Evolutionary conservation across 495 filamentous ascomycete species (phyloP), one percentile per base, ranked within the genome.

Genomic region (Penicillium goetzii): DNA sequence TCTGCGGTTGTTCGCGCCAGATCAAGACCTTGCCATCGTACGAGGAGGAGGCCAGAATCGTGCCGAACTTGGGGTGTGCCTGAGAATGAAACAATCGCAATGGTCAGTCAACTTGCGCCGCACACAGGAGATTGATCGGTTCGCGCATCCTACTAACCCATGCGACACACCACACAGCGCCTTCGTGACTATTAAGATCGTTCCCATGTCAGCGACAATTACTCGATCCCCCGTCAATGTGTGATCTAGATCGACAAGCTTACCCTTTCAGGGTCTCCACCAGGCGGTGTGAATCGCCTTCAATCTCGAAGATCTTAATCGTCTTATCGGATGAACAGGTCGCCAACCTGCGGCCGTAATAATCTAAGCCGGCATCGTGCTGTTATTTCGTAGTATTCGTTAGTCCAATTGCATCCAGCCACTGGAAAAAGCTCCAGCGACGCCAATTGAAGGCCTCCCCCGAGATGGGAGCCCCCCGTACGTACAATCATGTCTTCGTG

Each of bases 401-500:
- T 41, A 72, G 70, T 33, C 38, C 23, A 21, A 38, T 10, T n/a
- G 25, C 52, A 47, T 33, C 36, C 23, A 38, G 21, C n/a, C 8
- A 4, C 8, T 11, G 51, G 25, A 25, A 28, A 3, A 10, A 56
- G 52, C 60, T 63, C 34, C 4, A 56, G n/a, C 11, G 33, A 23
- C 17, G 50, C 32, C 56, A 53, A 65, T 63, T 43, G 53, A 45
- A 55, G 21, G 3, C n/a, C 50, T 47, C 23, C 34, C 34, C 26
- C 47, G 49, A 60, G 34, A 43, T 63, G 57, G 25, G 49, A 33
- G 15, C 25, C 50, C 57, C 51, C 43, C 7, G 58, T 55, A 87
- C 92, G 73, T 92, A 98, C 94, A 84, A 99, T 97, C 93, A 99
- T 98, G 76, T 97, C 94, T 89, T 98, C 96, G 80, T 99, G 95